Conservation (phyloP, 805 yeast genomes). For the Wickerhamiella spandovensis region DNA sequence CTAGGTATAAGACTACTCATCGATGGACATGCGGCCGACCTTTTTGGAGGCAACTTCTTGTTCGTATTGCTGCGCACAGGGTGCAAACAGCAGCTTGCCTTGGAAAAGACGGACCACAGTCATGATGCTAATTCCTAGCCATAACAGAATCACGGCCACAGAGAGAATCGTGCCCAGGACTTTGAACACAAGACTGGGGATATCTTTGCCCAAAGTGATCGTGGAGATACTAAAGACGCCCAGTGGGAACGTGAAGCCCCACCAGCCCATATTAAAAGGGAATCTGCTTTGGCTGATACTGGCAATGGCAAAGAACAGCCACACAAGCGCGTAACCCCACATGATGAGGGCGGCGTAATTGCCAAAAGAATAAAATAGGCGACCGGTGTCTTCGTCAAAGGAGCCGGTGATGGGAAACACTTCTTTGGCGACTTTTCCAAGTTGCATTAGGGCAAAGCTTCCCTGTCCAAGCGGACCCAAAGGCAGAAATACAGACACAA, state of each 20-base stretch:
- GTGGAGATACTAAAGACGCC: slow-evolving; percentile 67
- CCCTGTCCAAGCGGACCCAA: slow-evolving; percentile 84
- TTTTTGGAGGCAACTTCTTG: not conserved
- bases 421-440: not conserved
- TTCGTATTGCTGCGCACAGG: not conserved
- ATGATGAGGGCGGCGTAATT: slow-evolving; percentile 34
- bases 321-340: slow-evolving; percentile 37
- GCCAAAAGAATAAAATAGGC: slow-evolving; percentile 13
- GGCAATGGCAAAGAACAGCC: slow-evolving; percentile 33
- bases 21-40: not conserved
- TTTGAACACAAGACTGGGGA: slow-evolving; percentile 43
- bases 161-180: slow-evolving; percentile 53
- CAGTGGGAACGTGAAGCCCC: slow-evolving; percentile 85
- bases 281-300: slow-evolving; percentile 22
- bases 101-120: slow-evolving; percentile 18
- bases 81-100: not conserved
- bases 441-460: slow-evolving; percentile 34
- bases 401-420: slow-evolving; percentile 42
- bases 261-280: slow-evolving; percentile 44
- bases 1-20: too few species aligned
- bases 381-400: slow-evolving; percentile 13
- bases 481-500: slow-evolving; percentile 49
- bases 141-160: slow-evolving; percentile 30
- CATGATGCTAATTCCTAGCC: not conserved
- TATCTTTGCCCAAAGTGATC: slow-evolving; percentile 35